A percentile compares a stretch with the other conserved stretches of the same genome.
Evolutionary conservation across 1,284 basidiomycete genomes (phyloP).

Genomic region (Fomitopsis schrenkii): DNA sequence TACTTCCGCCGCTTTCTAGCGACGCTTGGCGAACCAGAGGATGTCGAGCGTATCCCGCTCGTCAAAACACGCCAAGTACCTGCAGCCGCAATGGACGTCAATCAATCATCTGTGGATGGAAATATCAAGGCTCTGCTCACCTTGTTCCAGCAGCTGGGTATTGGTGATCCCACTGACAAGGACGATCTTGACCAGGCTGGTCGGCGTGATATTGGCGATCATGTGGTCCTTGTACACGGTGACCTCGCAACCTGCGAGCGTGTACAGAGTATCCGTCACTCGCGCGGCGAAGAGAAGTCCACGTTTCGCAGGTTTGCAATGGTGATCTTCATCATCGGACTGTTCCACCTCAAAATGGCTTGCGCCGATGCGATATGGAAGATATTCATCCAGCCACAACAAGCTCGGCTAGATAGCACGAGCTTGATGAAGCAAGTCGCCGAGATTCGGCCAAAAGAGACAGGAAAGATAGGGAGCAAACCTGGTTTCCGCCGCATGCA

Average conservation of each 20-base stretch:
- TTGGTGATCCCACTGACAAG: conserved; percentile 16
- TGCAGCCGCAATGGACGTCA: too few relatives aligned
- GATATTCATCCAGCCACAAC: conserved; percentile 18
- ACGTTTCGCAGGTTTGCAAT: conserved; percentile 9
- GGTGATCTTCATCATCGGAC: conserved; percentile 28
- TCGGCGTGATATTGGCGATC: conserved; percentile 10
- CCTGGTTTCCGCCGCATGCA: conserved; percentile 33
- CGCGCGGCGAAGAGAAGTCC: conserved; percentile 6
- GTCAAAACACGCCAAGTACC: too few relatives aligned
- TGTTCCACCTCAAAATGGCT: conserved; percentile 38
- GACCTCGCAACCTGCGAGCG: conserved; percentile 23
- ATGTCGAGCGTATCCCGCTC: too few relatives aligned
- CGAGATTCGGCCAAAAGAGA: conserved; percentile 14
- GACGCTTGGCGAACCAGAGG: too few relatives aligned
- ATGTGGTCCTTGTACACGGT: conserved; percentile 23
- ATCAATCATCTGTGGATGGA: too few relatives aligned
- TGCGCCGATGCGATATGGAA: conserved; percentile 32
- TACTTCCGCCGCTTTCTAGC: too few relatives aligned
- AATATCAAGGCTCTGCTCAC: too few relatives aligned
- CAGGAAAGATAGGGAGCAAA: conserved; percentile 22
- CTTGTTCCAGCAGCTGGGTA: too few relatives aligned
- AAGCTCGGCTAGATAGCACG: background rate
- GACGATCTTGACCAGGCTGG: background rate
- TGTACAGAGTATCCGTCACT: conserved; percentile 5
- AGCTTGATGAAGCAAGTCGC: too few relatives aligned